Percentiles rank a stretch among this genome's conserved stretches.
phyloP scores from a whole-genome alignment of 257 asterid genomes.

The Capsicum rhomboideum region DNA sequence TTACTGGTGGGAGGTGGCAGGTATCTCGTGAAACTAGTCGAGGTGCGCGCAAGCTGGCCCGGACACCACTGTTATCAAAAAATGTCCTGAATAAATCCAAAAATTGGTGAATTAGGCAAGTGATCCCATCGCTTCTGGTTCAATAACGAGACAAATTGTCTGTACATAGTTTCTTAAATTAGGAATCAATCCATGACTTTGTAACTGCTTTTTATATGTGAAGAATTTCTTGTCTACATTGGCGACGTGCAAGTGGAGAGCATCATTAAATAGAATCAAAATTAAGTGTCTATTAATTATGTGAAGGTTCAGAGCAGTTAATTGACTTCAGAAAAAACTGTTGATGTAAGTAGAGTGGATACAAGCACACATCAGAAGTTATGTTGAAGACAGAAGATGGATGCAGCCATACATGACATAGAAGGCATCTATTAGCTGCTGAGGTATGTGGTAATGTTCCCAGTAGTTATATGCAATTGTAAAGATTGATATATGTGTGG shows the following conservation, averaged over 20 bases:
- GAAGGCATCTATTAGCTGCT: neutral
- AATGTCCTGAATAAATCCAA: neutral
- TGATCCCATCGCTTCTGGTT: neutral
- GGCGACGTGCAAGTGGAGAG: neutral
- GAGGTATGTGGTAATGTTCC: neutral
- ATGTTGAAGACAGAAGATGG: neutral
- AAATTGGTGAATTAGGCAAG: neutral
- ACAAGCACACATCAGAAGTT: neutral
- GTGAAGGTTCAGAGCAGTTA: neutral
- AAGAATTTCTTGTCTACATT: neutral
- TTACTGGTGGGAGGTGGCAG: no score
- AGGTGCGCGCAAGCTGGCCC: no score
- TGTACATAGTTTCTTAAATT: neutral
- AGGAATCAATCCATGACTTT: neutral
- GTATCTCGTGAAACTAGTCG: no score
- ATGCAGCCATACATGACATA: neutral
- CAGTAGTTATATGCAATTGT: neutral
- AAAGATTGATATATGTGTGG: neutral
- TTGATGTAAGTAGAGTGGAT: neutral
- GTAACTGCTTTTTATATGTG: neutral
- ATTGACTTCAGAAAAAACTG: neutral
- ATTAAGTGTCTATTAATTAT: neutral
- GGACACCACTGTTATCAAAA: no score
- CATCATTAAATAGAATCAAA: neutral
- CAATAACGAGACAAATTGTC: neutral